A percentile compares a stretch with the other conserved stretches of the same genome.
Conservation (phyloP, 352 stramenopile genomes). For the Phytopythium litorale region DNA sequence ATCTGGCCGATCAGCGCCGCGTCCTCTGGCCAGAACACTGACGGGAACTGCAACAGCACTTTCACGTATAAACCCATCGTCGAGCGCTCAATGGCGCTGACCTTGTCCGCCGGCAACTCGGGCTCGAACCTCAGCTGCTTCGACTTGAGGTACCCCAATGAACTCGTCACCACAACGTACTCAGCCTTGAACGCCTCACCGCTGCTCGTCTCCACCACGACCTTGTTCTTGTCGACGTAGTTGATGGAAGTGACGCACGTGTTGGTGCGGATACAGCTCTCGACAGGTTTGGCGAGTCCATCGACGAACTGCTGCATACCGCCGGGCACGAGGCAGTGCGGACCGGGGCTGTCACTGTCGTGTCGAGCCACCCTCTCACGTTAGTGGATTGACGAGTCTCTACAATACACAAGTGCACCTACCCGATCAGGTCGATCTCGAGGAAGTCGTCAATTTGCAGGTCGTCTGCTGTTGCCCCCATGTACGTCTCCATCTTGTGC, state of each 20-base stretch:
- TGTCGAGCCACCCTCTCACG: background rate
- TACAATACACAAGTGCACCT: background rate
- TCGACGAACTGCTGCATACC: conserved; percentile 58
- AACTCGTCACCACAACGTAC: conserved; percentile 49
- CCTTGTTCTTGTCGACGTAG: conserved; percentile 19
- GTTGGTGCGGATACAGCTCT: conserved; percentile 33
- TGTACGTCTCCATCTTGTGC: conserved; percentile 49
- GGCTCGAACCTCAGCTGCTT: conserved; percentile 47
- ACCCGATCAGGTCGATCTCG: conserved; percentile 27
- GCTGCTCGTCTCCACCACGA: conserved; percentile 34
- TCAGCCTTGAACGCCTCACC: conserved; percentile 26
- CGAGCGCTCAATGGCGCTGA: conserved; percentile 39
- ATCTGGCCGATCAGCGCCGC: conserved; percentile 46
- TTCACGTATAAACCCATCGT: conserved; percentile 75
- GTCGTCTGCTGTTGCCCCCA: conserved; percentile 30
- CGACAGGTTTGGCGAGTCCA: conserved; percentile 25
- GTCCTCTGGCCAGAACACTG: conserved; percentile 56
- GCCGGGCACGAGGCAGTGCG: conserved; percentile 44
- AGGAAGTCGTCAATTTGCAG: conserved; percentile 26
- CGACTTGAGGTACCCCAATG: conserved; percentile 48
- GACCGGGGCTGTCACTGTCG: conserved; percentile 38
- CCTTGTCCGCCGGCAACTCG: conserved; percentile 40
- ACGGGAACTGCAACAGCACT: conserved; percentile 55
- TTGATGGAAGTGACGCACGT: conserved; percentile 26
- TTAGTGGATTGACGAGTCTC: no score